Base-by-base conservation (phyloP, 177 flowering plant species). In the Telopea speciosissima region DNA sequence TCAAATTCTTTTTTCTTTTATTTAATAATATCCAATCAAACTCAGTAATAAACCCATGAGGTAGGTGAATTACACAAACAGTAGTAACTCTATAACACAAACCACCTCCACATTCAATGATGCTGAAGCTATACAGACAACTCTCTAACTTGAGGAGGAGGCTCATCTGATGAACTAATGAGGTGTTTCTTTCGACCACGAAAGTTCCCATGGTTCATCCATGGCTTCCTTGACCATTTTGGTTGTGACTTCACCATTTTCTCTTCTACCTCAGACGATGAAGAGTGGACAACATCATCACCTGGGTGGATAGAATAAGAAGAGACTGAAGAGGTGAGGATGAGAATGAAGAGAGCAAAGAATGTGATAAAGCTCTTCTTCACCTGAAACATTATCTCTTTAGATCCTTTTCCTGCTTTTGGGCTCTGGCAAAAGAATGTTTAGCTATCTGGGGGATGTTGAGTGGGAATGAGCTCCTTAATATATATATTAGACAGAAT, bases 131-230 rank as follows among this genome's bases (percentile, higher is more conserved):
- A 82, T 1, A 82, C 67, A 33, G 83, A 64, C 69, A 79, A 74
- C 71, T 76, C 56, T 36, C 68, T 75, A 68, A 77, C 75, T 59
- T 66, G 61, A 68, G 72, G 70, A 8, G 75, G 81, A 67, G 65
- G 70, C 68, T 81, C 70, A 0, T 63, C 67, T 0, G 82, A 67
- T n/a, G n/a, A n/a, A n/a, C n/a, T n/a, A n/a, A n/a, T n/a, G n/a
- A n/a, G n/a, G n/a, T n/a, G n/a, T n/a, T 81, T 80, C 24, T 74
- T 64, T 12, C 80, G 83, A 11, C 88, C 86, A 2, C 89, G 82
- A 58, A 52, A 70, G 78, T 83, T 83, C 33, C 90, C 88, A 40
- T 87, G 90, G 64, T 87, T 87, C 83, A 84, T 81, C 84, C 83
- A 70, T 28, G 70, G 79, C 75, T 72, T 73, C 76, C 74, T 79